These are phyloP conservation scores for Ophiostoma populinum DNA, from an alignment of 2,329 filamentous ascomycete species.

Conservation along the genomic window DNA sequence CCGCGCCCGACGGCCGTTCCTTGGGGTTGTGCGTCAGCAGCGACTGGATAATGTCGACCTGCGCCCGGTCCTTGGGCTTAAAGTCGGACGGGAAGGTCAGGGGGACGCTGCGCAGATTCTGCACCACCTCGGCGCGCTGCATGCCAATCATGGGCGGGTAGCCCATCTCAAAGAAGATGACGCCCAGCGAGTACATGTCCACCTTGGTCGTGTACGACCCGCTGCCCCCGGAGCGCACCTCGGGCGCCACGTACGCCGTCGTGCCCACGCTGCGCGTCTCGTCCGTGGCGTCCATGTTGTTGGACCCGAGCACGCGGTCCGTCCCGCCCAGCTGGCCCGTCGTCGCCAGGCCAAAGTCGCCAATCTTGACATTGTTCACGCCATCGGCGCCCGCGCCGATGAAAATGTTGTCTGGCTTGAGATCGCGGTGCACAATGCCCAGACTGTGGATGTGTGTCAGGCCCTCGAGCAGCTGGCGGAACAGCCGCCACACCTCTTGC, in stretches of 20 bases:
- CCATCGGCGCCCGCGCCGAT: slow-evolving; percentile 54
- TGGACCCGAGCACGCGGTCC: slow-evolving; percentile 7
- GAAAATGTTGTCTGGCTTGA: slow-evolving; percentile 96
- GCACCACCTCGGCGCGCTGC: slow-evolving; percentile 47
- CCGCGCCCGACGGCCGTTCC: slow-evolving; percentile 63
- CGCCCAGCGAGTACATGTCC: slow-evolving; percentile 93
- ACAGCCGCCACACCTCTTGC: slow-evolving; percentile 74
- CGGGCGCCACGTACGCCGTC: slow-evolving; percentile 81
- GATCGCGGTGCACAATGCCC: slow-evolving; percentile 85
- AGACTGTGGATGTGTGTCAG: slow-evolving; percentile 77
- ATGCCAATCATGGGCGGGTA: slow-evolving; percentile 45
- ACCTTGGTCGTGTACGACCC: slow-evolving; percentile 84
- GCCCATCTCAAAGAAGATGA: slow-evolving; percentile 99
- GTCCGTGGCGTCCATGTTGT: slow-evolving; percentile 34
- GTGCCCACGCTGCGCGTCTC: slow-evolving; percentile 61
- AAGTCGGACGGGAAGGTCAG: slow-evolving; percentile 61
- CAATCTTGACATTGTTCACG: slow-evolving; percentile 81
- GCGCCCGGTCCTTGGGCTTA: slow-evolving; percentile 48
- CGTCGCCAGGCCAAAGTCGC: slow-evolving; percentile 89
- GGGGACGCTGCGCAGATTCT: slow-evolving; percentile 47
- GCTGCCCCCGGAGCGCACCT: slow-evolving; percentile 59
- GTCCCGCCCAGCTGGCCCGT: slow-evolving; percentile 44
- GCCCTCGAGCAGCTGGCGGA: slow-evolving; percentile 81
- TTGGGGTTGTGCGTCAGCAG: slow-evolving; percentile 70
- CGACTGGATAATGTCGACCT: slow-evolving; percentile 62